phyloP scores from a whole-genome alignment of 148 eudicot species.

The Simmondsia chinensis region DNA sequence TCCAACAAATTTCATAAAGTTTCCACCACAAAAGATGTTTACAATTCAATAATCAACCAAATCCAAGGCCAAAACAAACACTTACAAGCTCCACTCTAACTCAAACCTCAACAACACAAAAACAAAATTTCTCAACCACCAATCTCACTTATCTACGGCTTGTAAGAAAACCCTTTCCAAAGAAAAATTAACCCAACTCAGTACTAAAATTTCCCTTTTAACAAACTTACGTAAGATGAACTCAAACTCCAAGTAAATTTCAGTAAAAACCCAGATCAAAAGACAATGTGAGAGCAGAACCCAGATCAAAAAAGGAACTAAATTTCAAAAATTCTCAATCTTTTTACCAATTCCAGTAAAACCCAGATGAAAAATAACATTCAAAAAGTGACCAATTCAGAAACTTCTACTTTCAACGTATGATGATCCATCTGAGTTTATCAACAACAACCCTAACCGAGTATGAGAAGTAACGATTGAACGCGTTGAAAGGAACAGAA shows the following conservation, averaged over 20 bases:
- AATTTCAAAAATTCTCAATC: no score
- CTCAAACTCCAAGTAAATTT: slow-evolving; percentile 11
- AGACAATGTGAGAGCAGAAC: no score
- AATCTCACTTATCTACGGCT: slow-evolving; percentile 6
- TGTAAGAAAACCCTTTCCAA: not conserved
- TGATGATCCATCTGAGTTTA: no score
- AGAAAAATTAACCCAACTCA: not conserved
- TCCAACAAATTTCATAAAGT: slow-evolving; percentile 8
- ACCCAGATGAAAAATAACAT: slow-evolving; percentile 10
- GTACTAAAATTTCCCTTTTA: not conserved
- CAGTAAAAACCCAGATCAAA: slow-evolving; percentile 18
- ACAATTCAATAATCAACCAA: slow-evolving; percentile 3
- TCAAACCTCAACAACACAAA: not conserved
- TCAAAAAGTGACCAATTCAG: slow-evolving; percentile 1
- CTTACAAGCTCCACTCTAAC: slow-evolving; percentile 11
- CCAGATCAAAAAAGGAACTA: slow-evolving; percentile 19
- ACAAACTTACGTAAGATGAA: no score
- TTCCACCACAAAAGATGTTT: slow-evolving; percentile 2
- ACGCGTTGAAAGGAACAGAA: no score
- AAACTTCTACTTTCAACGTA: not conserved
- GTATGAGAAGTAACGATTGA: no score
- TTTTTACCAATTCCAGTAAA: not conserved
- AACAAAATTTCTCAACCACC: slow-evolving; percentile 21
- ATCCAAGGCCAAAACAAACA: not conserved
- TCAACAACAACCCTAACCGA: not conserved